Conservation (phyloP, 768 basidiomycete species). For the Lactifluus subvellereus region DNA sequence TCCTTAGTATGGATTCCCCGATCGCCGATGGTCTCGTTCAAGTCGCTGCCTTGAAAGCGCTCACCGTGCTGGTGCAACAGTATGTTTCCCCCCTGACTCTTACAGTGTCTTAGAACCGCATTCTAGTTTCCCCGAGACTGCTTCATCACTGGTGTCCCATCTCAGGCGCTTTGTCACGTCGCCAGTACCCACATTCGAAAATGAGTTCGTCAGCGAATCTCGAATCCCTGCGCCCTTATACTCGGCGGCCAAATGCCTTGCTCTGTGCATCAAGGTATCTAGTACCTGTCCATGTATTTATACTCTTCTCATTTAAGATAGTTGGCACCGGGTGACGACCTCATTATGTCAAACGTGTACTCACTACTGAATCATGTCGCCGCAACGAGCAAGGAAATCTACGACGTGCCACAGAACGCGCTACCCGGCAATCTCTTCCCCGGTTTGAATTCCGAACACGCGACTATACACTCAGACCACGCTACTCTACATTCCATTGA, state of each 20-base stretch:
- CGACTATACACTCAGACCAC: slow-evolving; percentile 34
- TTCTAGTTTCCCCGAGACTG: slow-evolving; percentile 73
- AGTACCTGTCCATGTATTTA: not conserved
- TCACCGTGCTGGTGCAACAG: slow-evolving; percentile 81
- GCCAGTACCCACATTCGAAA: slow-evolving; percentile 83
- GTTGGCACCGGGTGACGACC: slow-evolving; percentile 82
- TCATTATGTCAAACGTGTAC: slow-evolving; percentile 93
- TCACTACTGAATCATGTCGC: slow-evolving; percentile 91
- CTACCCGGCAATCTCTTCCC: slow-evolving; percentile 28
- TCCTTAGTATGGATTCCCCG: slow-evolving; percentile 78
- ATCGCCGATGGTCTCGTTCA: slow-evolving; percentile 80
- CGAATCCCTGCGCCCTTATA: slow-evolving; percentile 72
- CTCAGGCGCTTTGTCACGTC: slow-evolving; percentile 85
- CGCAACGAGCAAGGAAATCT: slow-evolving; percentile 71
- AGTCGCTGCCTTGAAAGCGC: slow-evolving; percentile 84
- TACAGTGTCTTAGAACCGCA: not conserved
- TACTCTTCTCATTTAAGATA: slow-evolving; percentile 29
- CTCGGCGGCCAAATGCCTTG: slow-evolving; percentile 86
- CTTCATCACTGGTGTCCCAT: slow-evolving; percentile 65
- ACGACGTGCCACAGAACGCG: slow-evolving; percentile 43
- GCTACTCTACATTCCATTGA: slow-evolving; percentile 54
- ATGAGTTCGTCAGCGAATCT: slow-evolving; percentile 68
- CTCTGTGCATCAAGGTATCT: slow-evolving; percentile 78
- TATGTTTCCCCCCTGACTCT: slow-evolving; percentile 29
- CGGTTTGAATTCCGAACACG: slow-evolving; percentile 25